Base-by-base conservation (phyloP, 805 yeast species). In the Blastobotrys parvus region DNA sequence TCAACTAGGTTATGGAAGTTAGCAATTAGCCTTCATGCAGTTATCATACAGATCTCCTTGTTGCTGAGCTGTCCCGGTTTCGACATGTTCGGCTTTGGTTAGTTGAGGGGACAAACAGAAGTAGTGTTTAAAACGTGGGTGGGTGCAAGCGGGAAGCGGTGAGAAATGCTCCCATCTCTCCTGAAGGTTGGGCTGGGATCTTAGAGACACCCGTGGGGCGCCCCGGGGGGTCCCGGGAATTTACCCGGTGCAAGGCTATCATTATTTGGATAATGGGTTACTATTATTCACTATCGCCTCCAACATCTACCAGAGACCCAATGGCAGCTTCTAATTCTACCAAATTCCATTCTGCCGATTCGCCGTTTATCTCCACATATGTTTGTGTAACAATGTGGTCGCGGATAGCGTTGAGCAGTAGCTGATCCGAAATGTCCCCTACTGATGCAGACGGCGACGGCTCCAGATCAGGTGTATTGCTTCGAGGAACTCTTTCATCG, bases 1-100 rank as follows among this genome's bases (percentile, higher is more conserved):
- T 86, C 94, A 29, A 20, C 32, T 36, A 17, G 4, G 17, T 38
- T n/a, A 16, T 10, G 3, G 25, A 4, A 11, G 13, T 19, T n/a
- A 15, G n/a, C 7, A 33, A 23, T 35, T 15, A 38, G 36, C 32
- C 17, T 18, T 18, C 30, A 16, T 13, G 8, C n/a, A 35, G 18
- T 17, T 25, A 18, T 19, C 15, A 11, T 21, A 39, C 37, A 31
- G 33, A 29, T 31, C 18, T 25, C 29, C 29, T 25, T 25, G 10
- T 25, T 7, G 29, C 29, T 25, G 29, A 25, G 29, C 11, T 25
- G 29, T 25, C 29, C 29, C 11, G 29, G 29, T 11, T 25, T 25
- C 11, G 29, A 7, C 29, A 25, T 25, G 29, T 8, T 25, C 10
- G 7, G 29, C 11, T 7, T 8, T 25, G 29, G 11, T 25, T 25